Percentiles rank a stretch among this genome's conserved stretches.
Evolutionary conservation across 2,329 filamentous ascomycete genomes (phyloP).

Genomic region (Tolypocladium sp.): DNA sequence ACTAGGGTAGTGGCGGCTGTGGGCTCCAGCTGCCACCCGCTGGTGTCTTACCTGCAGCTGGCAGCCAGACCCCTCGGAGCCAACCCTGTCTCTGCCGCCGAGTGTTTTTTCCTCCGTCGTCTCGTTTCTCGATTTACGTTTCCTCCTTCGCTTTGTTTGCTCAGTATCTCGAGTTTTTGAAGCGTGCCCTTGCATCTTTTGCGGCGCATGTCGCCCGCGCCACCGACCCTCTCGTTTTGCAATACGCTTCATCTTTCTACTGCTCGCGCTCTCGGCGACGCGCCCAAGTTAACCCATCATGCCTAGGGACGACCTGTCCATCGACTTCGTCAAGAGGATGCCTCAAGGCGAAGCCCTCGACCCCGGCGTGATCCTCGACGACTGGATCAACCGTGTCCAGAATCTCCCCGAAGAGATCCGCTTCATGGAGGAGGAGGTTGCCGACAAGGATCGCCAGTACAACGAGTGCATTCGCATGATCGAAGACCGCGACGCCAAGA

Average conservation of each 20-base stretch:
- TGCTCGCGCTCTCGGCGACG: constrained; percentile 6
- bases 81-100: background rate
- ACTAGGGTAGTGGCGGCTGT: background rate
- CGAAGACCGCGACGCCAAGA: constrained; percentile 60
- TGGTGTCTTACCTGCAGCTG: background rate
- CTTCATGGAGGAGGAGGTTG: constrained; percentile 75
- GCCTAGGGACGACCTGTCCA: constrained; percentile 65
- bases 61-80: background rate
- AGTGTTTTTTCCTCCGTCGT: background rate
- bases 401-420: constrained; percentile 77
- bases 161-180: background rate
- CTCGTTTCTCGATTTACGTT: background rate
- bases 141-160: background rate
- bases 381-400: constrained; percentile 65
- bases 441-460: constrained; percentile 68
- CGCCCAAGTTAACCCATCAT: constrained; percentile 49
- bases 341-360: constrained; percentile 53
- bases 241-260: constrained; percentile 10
- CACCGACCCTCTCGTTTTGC: background rate
- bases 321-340: constrained; percentile 62
- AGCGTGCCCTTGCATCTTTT: background rate
- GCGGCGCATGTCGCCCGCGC: background rate
- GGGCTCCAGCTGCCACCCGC: background rate
- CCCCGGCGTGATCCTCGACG: constrained; percentile 63
- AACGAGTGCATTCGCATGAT: constrained; percentile 60